Evolutionary conservation across 2,329 filamentous ascomycete species (phyloP).

Genomic region (Colletotrichum sojae): DNA sequence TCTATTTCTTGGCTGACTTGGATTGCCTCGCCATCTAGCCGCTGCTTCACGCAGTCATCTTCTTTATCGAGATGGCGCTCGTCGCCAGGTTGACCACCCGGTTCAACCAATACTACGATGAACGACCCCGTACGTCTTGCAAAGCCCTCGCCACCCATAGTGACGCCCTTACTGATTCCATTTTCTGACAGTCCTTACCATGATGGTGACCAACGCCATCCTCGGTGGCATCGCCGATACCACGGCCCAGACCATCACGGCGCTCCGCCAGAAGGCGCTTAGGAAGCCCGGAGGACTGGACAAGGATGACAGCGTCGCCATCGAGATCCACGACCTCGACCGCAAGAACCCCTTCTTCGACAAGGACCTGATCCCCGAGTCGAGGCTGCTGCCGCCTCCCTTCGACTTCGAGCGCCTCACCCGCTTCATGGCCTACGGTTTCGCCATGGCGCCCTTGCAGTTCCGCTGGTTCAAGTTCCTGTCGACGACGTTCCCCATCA

Average conservation of each 20-base stretch:
- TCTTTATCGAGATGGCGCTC: constrained; percentile 90
- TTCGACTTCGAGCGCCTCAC: constrained; percentile 97
- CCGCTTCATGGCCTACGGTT: constrained; percentile 97
- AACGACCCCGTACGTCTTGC: constrained; percentile 78
- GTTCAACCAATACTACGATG: constrained; percentile 95
- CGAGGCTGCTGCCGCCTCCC: constrained; percentile 77
- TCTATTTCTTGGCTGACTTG: constrained; percentile 21
- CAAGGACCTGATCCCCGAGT: constrained; percentile 76
- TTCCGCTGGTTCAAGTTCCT: constrained; percentile 97
- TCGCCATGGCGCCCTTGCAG: constrained; percentile 94
- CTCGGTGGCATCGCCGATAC: constrained; percentile 97
- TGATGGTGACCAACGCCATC: constrained; percentile 98
- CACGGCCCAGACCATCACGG: constrained; percentile 92
- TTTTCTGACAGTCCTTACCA: constrained; percentile 82
- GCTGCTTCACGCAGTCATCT: constrained; percentile 85
- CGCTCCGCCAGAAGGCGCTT: constrained; percentile 78
- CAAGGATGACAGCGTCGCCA: constrained; percentile 81
- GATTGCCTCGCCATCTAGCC: constrained; percentile 70
- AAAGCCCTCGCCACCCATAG: not conserved
- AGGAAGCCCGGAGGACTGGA: constrained; percentile 72
- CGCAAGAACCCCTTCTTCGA: constrained; percentile 79
- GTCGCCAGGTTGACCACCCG: constrained; percentile 85
- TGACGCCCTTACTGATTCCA: constrained; percentile 16
- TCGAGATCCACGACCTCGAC: constrained; percentile 91
- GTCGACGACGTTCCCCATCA: constrained; percentile 85